Percentiles rank a stretch among this genome's conserved stretches.
phyloP scores from a whole-genome alignment of 805 yeast genomes.

The Tetrapisispora taiwanensis region DNA sequence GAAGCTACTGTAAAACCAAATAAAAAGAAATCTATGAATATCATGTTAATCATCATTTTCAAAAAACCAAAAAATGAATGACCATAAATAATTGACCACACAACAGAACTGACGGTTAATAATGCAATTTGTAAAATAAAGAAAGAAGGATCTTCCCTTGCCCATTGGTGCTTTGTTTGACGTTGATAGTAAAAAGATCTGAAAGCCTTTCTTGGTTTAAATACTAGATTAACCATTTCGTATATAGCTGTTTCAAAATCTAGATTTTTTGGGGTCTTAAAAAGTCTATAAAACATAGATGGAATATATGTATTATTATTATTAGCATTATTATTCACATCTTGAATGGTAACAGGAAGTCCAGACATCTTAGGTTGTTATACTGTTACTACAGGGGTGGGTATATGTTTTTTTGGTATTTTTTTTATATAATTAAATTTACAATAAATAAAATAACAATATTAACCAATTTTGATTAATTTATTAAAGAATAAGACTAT shows the following conservation, averaged over 20 bases:
- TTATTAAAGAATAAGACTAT: too few species aligned
- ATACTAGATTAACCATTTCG: conserved; percentile 71
- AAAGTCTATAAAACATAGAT: conserved; percentile 34
- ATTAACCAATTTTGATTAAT: too few species aligned
- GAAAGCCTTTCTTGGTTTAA: conserved; percentile 74
- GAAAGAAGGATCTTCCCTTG: conserved; percentile 89
- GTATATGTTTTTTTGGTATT: too few species aligned
- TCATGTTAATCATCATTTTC: conserved; percentile 70
- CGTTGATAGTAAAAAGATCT: conserved; percentile 72
- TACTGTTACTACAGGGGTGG: too few species aligned
- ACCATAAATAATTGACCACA: conserved; percentile 82
- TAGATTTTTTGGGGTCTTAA: conserved; percentile 61
- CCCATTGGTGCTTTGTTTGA: conserved; percentile 70
- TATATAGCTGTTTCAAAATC: conserved; percentile 90
- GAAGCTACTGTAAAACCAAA: conserved; percentile 65
- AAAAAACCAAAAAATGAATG: conserved; percentile 50
- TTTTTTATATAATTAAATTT: too few species aligned
- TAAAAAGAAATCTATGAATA: conserved; percentile 67
- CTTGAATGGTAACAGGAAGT: conserved; percentile 4
- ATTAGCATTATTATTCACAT: neutral
- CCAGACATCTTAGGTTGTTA: neutral
- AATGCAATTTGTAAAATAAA: conserved; percentile 60
- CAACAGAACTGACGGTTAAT: conserved; percentile 63
- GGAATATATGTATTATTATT: conserved; percentile 18
- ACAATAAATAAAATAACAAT: too few species aligned